Base-by-base conservation (phyloP, 192 early-diverging fungal species). In the Entomortierella beljakovae region DNA sequence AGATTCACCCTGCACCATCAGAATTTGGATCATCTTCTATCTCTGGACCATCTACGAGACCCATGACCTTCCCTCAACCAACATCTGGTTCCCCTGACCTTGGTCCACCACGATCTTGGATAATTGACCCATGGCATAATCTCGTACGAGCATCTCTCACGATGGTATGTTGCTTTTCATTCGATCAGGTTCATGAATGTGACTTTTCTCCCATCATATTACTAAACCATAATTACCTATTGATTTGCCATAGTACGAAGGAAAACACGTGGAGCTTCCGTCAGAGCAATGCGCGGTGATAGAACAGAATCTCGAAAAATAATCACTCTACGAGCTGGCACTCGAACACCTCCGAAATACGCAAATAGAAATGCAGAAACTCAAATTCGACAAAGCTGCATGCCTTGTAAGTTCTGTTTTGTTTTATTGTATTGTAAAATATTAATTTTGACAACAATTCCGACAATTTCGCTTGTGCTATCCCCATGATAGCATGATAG, bases 71-170 rank as follows among this genome's bases (percentile, higher is more conserved):
- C n/a, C n/a, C n/a, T n/a, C n/a, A n/a, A n/a, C n/a, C n/a, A n/a
- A n/a, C n/a, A n/a, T n/a, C n/a, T n/a, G n/a, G n/a, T n/a, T n/a
- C n/a, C n/a, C n/a, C n/a, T n/a, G n/a, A n/a, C n/a, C n/a, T n/a
- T n/a, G n/a, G 61, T 31, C 50, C 48, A 18, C 43, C 61, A 32
- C 61, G 61, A 63, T 48, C 48, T 50, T 48, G 61, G 26, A 63
- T 63, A 63, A 63, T 28, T 26, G 61, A 63, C 48, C 61, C 61
- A n/a, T 63, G 61, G 48, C 61, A 63, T 33, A 48, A 63, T 51
- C 61, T 63, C 34, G 48, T 63, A 40, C 61, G 20, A 63, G 61
- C 28, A 3, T 50, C 61, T 51, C 26, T 63, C 3, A 50, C 61
- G 16, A 63, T 63, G 46, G 61, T 63, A 50, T 0, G 43, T 32